These are phyloP conservation scores for Phyllosticta citriasiana DNA, from an alignment of 2,329 filamentous ascomycete genomes.

Conservation along the genomic window DNA sequence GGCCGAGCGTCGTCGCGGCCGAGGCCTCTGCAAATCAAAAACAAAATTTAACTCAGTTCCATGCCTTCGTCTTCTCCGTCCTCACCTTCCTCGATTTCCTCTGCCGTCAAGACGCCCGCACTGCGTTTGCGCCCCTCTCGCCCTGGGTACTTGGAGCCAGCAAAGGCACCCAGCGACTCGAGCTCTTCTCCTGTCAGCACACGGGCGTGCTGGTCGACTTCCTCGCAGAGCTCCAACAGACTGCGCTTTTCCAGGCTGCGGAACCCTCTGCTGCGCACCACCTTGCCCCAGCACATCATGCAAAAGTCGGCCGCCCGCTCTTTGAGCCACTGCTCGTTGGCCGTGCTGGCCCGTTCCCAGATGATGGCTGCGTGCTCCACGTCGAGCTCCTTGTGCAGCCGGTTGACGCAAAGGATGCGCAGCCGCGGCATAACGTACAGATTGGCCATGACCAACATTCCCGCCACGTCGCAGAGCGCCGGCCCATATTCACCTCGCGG, in stretches of 20 bases:
- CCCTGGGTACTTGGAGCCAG: slow-evolving; percentile 30
- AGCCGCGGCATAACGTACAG: slow-evolving; percentile 96
- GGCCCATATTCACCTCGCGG: slow-evolving; percentile 37
- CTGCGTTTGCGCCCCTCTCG: slow-evolving; percentile 35
- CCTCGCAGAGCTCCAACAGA: slow-evolving; percentile 83
- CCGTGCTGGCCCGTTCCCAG: slow-evolving; percentile 86
- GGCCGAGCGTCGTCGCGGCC: neutral
- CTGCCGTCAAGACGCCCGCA: slow-evolving; percentile 27
- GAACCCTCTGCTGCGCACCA: slow-evolving; percentile 85
- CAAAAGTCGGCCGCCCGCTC: slow-evolving; percentile 81
- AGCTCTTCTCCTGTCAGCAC: slow-evolving; percentile 83
- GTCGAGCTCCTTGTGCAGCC: slow-evolving; percentile 81
- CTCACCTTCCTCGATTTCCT: slow-evolving; percentile 33
- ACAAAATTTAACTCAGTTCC: slow-evolving; percentile 25
- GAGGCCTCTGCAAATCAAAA: neutral
- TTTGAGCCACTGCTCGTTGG: slow-evolving; percentile 88
- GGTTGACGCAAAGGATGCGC: slow-evolving; percentile 80
- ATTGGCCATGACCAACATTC: slow-evolving; percentile 93
- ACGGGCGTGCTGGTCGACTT: slow-evolving; percentile 86
- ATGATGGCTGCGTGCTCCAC: slow-evolving; percentile 91
- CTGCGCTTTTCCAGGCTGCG: slow-evolving; percentile 66
- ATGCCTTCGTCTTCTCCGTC: slow-evolving; percentile 34
- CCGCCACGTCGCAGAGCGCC: slow-evolving; percentile 73
- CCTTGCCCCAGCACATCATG: slow-evolving; percentile 85
- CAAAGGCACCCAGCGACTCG: slow-evolving; percentile 47